Evolutionary conservation across 805 yeast genomes (phyloP).

Genomic region (Limtongia smithiae): DNA sequence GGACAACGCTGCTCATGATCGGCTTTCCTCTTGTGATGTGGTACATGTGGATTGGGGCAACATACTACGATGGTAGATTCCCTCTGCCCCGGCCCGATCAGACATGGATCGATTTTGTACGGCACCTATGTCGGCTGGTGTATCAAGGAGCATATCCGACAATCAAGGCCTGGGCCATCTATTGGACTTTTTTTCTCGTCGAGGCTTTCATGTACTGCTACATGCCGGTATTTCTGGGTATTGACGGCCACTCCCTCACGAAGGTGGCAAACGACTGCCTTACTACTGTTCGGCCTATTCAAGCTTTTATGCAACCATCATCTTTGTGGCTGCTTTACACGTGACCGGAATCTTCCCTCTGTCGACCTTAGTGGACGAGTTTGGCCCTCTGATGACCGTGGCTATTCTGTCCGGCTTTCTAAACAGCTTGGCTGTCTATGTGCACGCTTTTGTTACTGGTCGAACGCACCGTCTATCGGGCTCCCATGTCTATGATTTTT

Average conservation of each 20-base stretch:
- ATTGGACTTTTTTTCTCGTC: slow-evolving; percentile 60
- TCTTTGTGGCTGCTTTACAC: slow-evolving; percentile 59
- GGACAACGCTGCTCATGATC: slow-evolving; percentile 84
- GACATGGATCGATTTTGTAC: slow-evolving; percentile 46
- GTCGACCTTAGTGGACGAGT: slow-evolving; percentile 70
- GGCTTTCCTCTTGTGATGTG: slow-evolving; percentile 94
- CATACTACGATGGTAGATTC: slow-evolving; percentile 68
- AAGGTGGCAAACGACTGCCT: slow-evolving; percentile 75
- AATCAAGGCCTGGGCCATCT: slow-evolving; percentile 62
- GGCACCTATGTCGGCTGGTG: slow-evolving; percentile 18
- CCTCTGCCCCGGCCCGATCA: slow-evolving; percentile 64
- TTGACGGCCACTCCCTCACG: slow-evolving; percentile 87
- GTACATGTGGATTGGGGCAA: slow-evolving; percentile 92
- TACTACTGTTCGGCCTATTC: slow-evolving; percentile 91
- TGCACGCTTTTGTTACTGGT: slow-evolving; percentile 60
- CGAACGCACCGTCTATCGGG: slow-evolving; percentile 93
- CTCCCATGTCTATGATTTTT: slow-evolving; percentile 80
- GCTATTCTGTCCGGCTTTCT: slow-evolving; percentile 77
- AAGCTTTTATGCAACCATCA: slow-evolving; percentile 70
- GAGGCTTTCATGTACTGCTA: slow-evolving; percentile 73
- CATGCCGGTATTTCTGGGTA: slow-evolving; percentile 93
- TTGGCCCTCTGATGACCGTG: slow-evolving; percentile 89
- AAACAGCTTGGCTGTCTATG: slow-evolving; percentile 65
- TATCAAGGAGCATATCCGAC: slow-evolving; percentile 42
- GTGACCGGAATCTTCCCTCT: slow-evolving; percentile 69